Base-by-base conservation (phyloP, 1,284 basidiomycete genomes). In the Phellopilus nigrolimitatus region DNA sequence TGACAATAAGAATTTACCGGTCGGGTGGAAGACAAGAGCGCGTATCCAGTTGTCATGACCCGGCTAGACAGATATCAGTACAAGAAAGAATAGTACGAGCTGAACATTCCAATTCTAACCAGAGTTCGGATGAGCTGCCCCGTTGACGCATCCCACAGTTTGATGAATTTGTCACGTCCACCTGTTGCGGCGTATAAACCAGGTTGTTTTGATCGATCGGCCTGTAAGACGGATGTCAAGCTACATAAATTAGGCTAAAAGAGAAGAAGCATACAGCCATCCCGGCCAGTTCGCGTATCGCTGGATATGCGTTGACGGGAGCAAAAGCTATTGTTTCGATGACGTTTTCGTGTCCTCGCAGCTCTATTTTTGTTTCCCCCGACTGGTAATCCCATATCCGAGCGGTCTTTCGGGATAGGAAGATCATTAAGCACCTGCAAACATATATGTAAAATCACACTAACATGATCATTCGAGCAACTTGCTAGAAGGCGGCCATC, bases 271-370 rank as follows among this genome's bases (percentile, higher is more conserved):
- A 54, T 30, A 72, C 71, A 30, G 64, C 61, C 40, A 80, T 65
- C 0, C 78, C 78, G 1, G 71, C 71, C 3, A 85, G 64, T 57
- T 81, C 78, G 22, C 80, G 69, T 31, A 91, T 79, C 1, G 80
- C 74, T 1, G 79, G 65, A 56, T 83, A 78, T 0, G 80, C 67
- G 3, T 68, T 62, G 0, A 72, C 64, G 0, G 86, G 85, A 5
- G 80, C 84, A 59, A 88, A 88, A 2, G 78, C 74, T 4, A 78
- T 82, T 28, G 72, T 74, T 59, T 89, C 85, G n/a, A 90, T 74
- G 2, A 83, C 80, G 61, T 89, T 82, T 36, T 88, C 85, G 60
- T 91, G 87, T 1, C 84, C 88, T 10, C 85, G 69, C 41, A 90
- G 67, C 57, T 88, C 85, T 49, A 74, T 66, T 62, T 86, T 87